Percentiles rank a stretch among this genome's conserved stretches.
Evolutionary conservation across 306 rosid species (phyloP).

Genomic region (Senna siamea): DNA sequence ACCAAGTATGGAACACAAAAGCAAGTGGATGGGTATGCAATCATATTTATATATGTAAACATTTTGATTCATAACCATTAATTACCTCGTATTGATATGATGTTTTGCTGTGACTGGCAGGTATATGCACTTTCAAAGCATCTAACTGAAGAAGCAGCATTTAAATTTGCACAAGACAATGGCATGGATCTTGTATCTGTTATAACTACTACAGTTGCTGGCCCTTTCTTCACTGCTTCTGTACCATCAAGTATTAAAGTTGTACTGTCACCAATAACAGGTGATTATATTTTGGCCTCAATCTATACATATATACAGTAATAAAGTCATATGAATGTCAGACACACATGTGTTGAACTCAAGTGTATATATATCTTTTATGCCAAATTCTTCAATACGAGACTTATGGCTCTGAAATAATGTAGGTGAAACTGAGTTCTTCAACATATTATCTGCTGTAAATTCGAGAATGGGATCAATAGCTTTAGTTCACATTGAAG

Average conservation of each 20-base stretch:
- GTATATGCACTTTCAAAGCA: conserved; percentile 60
- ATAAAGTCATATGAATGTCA: too few species aligned
- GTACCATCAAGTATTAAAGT: conserved; percentile 62
- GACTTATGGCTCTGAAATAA: too few species aligned
- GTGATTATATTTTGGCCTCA: conserved; percentile 30
- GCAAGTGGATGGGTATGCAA: conserved; percentile 70
- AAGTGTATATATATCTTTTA: too few species aligned
- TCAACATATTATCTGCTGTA: conserved; percentile 63
- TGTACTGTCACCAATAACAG: conserved; percentile 59
- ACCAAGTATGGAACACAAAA: conserved; percentile 48
- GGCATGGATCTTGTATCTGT: conserved; percentile 58
- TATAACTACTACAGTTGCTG: conserved; percentile 60
- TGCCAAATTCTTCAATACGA: too few species aligned
- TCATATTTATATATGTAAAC: too few species aligned
- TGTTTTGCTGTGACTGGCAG: too few species aligned
- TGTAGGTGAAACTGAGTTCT: conserved; percentile 58
- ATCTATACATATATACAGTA: background rate
- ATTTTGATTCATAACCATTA: too few species aligned
- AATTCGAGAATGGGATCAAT: conserved; percentile 84
- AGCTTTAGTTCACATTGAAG: conserved; percentile 73
- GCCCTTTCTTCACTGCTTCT: conserved; percentile 54
- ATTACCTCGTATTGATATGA: too few species aligned
- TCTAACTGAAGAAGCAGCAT: conserved; percentile 62
- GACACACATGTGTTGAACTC: too few species aligned
- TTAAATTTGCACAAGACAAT: conserved; percentile 58